Conservation (phyloP, 2,329 filamentous ascomycete genomes). For the Colletotrichum coccodes region DNA sequence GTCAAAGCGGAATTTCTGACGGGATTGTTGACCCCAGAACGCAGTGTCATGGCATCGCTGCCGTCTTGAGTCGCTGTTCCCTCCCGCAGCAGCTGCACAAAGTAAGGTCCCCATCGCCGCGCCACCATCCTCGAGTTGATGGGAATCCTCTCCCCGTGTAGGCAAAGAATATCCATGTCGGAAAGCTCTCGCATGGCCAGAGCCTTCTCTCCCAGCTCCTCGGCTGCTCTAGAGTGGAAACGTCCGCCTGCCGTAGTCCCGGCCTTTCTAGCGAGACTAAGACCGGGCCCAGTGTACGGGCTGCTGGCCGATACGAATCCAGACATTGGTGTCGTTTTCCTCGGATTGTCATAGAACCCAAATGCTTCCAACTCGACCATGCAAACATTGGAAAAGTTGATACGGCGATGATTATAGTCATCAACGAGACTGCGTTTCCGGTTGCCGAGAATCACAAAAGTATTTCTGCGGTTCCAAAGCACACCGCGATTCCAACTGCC, state of each 20-base stretch:
- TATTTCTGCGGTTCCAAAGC: conserved; percentile 91
- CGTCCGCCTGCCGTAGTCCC: conserved; percentile 79
- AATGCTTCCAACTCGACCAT: conserved; percentile 98
- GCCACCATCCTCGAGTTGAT: conserved; percentile 92
- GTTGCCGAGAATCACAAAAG: conserved; percentile 95
- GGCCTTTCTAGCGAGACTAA: conserved; percentile 68
- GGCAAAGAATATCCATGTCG: conserved; percentile 96
- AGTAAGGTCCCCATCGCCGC: conserved; percentile 93
- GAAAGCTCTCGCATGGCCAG: conserved; percentile 84
- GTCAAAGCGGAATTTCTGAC: conserved; percentile 85
- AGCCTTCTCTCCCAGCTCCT: conserved; percentile 86
- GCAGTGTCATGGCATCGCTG: conserved; percentile 79
- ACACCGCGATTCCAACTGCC: conserved; percentile 98
- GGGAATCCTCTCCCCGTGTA: conserved; percentile 90
- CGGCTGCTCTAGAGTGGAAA: conserved; percentile 78
- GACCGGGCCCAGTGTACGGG: conserved; percentile 68
- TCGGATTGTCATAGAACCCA: conserved; percentile 95
- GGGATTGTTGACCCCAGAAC: conserved; percentile 68
- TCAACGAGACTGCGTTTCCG: conserved; percentile 93
- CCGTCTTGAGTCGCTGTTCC: conserved; percentile 78
- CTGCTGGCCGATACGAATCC: conserved; percentile 86
- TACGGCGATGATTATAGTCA: conserved; percentile 96
- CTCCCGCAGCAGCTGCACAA: conserved; percentile 89
- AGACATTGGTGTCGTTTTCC: conserved; percentile 80
- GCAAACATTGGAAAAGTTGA: conserved; percentile 97